Percentiles rank a stretch among this genome's conserved stretches.
Conservation (phyloP, 306 rosid genomes). For the Sindora glabra region DNA sequence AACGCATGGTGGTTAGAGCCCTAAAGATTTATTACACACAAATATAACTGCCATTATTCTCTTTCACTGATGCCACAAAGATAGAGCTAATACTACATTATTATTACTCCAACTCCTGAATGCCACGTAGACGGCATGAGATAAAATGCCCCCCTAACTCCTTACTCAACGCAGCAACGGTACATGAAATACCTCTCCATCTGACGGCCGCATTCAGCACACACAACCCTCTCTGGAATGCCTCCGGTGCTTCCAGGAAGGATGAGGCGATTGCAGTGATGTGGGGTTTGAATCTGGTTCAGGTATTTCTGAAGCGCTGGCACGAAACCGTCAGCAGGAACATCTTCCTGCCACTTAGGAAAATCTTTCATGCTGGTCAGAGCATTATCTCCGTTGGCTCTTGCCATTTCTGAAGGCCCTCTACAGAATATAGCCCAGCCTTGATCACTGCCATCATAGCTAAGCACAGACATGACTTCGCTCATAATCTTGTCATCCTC, state of each 20-base stretch:
- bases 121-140: no score
- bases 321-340: not conserved
- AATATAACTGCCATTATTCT: no score
- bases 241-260: conserved; percentile 19
- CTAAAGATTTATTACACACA: no score
- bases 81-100: not conserved
- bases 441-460: conserved; percentile 12
- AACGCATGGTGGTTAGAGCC: not conserved
- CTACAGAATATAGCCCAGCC: conserved; percentile 20
- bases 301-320: not conserved
- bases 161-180: conserved; percentile 17
- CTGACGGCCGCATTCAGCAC: conserved; percentile 16
- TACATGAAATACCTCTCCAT: conserved; percentile 25
- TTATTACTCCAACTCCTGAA: not conserved
- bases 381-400: not conserved
- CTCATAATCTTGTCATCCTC: conserved; percentile 1
- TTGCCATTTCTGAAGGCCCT: conserved; percentile 9
- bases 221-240: conserved; percentile 17
- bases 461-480: conserved; percentile 10
- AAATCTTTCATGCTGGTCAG: not conserved
- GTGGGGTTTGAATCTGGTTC: not conserved
- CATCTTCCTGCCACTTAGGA: not conserved
- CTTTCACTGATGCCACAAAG: no score
- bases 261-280: conserved; percentile 17
- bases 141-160: no score